Conservation (phyloP, 495 filamentous ascomycete genomes). For the Neurospora africana region DNA sequence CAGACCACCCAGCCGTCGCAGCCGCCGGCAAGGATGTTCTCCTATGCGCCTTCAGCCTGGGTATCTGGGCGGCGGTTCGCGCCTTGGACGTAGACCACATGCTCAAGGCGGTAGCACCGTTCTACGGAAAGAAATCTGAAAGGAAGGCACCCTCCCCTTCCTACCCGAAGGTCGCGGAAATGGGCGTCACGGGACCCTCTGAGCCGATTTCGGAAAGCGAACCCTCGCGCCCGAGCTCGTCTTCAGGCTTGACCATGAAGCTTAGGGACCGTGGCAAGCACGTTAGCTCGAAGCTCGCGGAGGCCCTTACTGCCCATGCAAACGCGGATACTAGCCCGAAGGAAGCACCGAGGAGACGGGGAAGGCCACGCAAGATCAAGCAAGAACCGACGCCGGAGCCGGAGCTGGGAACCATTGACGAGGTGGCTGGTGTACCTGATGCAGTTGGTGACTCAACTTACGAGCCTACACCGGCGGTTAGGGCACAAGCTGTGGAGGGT, state of each 20-base stretch:
- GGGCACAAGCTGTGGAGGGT: constrained; percentile 13
- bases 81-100: constrained; percentile 35
- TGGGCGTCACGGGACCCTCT: not conserved
- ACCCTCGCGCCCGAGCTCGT: not conserved
- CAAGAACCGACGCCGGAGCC: constrained; percentile 14
- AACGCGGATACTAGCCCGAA: not conserved
- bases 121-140: not conserved
- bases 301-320: not conserved
- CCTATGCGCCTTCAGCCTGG: constrained; percentile 39
- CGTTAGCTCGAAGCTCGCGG: not conserved
- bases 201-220: not conserved
- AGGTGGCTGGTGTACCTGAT: constrained; percentile 3
- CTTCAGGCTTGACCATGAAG: not conserved
- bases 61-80: constrained; percentile 42
- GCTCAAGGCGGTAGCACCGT: constrained; percentile 14
- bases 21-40: constrained; percentile 41
- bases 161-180: not conserved
- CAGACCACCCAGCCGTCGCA: constrained; percentile 39
- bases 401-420: constrained; percentile 8
- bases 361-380: constrained; percentile 23
- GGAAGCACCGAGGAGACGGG: constrained; percentile 10
- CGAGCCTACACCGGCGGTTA: constrained; percentile 16
- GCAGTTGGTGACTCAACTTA: constrained; percentile 16
- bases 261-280: not conserved
- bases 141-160: not conserved